phyloP scores from a whole-genome alignment of 805 yeast species.

The Scheffersomyces spartinae region DNA sequence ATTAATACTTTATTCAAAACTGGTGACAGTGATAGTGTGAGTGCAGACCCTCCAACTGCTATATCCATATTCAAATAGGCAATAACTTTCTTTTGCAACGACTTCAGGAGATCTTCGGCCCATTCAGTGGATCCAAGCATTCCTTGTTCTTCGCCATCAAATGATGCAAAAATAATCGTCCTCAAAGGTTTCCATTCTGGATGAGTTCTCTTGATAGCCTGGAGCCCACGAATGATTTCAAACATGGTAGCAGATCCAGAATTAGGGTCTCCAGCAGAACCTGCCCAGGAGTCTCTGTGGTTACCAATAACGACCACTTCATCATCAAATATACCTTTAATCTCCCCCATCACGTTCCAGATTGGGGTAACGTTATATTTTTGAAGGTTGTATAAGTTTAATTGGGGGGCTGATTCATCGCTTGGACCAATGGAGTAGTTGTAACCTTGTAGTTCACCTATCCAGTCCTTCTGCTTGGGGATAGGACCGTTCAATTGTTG shows the following conservation, averaged over 20 bases:
- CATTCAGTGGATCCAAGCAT: constrained; percentile 69
- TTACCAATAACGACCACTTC: constrained; percentile 60
- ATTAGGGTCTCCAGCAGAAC: constrained; percentile 75
- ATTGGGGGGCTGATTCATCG: constrained; percentile 18
- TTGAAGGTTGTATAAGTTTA: constrained; percentile 52
- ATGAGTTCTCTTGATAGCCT: constrained; percentile 30
- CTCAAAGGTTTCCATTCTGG: constrained; percentile 74
- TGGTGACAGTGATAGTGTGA: constrained; percentile 49
- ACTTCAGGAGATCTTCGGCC: constrained; percentile 47
- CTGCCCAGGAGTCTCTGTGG: constrained; percentile 76
- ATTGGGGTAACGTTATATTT: constrained; percentile 50
- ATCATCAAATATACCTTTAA: constrained; percentile 40
- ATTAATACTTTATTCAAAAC: constrained; percentile 36
- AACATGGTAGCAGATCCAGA: constrained; percentile 57
- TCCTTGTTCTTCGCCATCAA: constrained; percentile 78
- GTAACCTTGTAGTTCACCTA: constrained; percentile 22
- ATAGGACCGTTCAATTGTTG: constrained; percentile 50
- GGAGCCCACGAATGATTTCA: constrained; percentile 52
- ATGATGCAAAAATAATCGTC: constrained; percentile 58
- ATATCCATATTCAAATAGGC: constrained; percentile 66
- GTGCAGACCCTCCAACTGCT: constrained; percentile 43
- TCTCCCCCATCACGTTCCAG: constrained; percentile 50
- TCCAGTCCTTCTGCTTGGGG: constrained; percentile 36
- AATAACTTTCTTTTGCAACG: constrained; percentile 38
- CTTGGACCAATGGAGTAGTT: constrained; percentile 46